phyloP scores from a whole-genome alignment of 108 stramenopile genomes.

The Fragilariopsis cylindrus region DNA sequence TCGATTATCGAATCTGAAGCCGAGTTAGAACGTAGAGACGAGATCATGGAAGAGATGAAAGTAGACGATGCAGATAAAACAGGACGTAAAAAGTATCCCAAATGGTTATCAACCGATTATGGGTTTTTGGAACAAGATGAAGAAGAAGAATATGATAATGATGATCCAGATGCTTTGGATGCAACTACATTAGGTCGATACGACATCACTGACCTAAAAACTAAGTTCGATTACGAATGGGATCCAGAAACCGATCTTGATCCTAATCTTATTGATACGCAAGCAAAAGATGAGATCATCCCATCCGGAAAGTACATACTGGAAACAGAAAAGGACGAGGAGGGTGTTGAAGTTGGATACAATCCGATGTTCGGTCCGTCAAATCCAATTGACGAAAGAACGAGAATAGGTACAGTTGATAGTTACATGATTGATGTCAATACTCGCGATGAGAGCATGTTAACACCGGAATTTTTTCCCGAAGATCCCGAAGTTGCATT shows the following conservation, averaged over 20 bases:
- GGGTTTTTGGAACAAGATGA: conserved; percentile 36
- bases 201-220: conserved; percentile 53
- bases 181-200: conserved; percentile 60
- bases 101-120: conserved; percentile 31
- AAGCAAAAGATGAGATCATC: conserved; percentile 12
- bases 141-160: conserved; percentile 42
- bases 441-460: conserved; percentile 55
- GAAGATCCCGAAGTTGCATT: conserved; percentile 65
- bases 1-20: conserved; percentile 58
- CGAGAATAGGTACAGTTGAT: conserved; percentile 64
- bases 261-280: conserved; percentile 45
- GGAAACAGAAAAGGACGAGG: conserved; percentile 64
- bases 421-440: conserved; percentile 71
- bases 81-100: conserved; percentile 32
- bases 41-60: conserved; percentile 47
- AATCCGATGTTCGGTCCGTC: conserved; percentile 73
- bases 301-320: conserved; percentile 31
- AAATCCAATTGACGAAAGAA: conserved; percentile 76
- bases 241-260: conserved; percentile 61
- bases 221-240: conserved; percentile 81
- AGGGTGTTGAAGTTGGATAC: conserved; percentile 76
- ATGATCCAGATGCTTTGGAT: conserved; percentile 75
- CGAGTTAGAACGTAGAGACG: conserved; percentile 31
- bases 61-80: conserved; percentile 1
- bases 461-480: conserved; percentile 56